A percentile compares a stretch with the other conserved stretches of the same genome.
These are phyloP conservation scores for Cymbidium sinense DNA, from an alignment of 106 monocot genomes.

Conservation along the genomic window DNA sequence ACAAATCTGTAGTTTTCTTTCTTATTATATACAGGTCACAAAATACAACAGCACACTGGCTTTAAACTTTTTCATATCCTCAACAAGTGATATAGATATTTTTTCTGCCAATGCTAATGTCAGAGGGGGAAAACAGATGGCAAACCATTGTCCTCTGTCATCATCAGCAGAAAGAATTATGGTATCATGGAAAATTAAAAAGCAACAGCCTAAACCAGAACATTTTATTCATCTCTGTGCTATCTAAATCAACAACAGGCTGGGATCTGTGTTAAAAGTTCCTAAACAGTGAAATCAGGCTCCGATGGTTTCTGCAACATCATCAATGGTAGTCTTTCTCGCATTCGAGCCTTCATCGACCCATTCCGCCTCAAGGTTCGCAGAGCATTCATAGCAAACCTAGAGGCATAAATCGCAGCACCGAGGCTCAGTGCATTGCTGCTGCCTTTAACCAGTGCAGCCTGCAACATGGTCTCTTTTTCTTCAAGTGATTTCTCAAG, in stretches of 20 bases:
- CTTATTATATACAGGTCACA: background rate
- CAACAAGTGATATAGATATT: no score
- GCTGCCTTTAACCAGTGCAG: conserved; percentile 18
- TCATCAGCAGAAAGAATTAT: background rate
- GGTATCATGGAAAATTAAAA: background rate
- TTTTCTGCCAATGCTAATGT: background rate
- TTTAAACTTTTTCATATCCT: background rate
- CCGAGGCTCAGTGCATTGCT: conserved; percentile 38
- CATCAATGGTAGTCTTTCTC: conserved; percentile 40
- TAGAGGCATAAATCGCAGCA: conserved; percentile 47
- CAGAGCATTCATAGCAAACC: conserved; percentile 41
- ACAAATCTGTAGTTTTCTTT: background rate
- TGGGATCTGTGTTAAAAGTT: background rate
- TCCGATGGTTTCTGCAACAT: conserved; percentile 54
- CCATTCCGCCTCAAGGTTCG: conserved; percentile 27
- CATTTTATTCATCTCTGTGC: no score
- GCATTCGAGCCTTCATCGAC: conserved; percentile 15
- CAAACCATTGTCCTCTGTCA: background rate
- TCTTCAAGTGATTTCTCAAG: conserved; percentile 37
- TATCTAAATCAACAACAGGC: background rate
- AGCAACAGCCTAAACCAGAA: no score
- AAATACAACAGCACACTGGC: background rate
- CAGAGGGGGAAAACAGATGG: background rate
- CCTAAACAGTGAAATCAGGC: conserved; percentile 31
- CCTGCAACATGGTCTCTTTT: conserved; percentile 42